Base-by-base conservation (phyloP, 2,329 filamentous ascomycete genomes). In the Ascomycota sp. region DNA sequence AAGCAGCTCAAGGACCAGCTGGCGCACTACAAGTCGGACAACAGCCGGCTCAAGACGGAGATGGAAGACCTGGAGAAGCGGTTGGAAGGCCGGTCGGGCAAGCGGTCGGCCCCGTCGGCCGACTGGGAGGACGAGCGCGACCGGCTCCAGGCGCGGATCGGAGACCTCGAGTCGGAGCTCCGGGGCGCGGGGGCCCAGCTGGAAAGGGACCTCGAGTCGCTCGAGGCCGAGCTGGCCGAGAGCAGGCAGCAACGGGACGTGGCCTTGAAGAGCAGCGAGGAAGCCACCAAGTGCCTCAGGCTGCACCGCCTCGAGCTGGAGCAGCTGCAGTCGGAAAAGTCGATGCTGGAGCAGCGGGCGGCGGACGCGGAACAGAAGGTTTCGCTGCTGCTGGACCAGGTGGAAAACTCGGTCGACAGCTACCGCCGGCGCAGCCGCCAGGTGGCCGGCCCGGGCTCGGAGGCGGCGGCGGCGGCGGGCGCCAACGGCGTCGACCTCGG, bases 1-100 rank as follows among this genome's bases (percentile, higher is more conserved):
- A 85, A 89, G 53, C 86, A 91, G 52, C 86, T 98, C 65, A 95
- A 95, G 59, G 83, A 94, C 44, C 89, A 98, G 55, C 63, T 98
- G n/a, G 65, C 77, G 32, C 80, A 83, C 33, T 89, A 91, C 56
- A 95, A 95, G 63, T 57, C 71, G 9, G 78, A 89, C 36, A 94
- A 94, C 44, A 59, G 64, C 12, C 77, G 78, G 35, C 61, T 98
- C 25, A 85, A 89, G 51, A 67, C 72, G 28, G 82, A 94, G 44
- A 59, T 94, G n/a, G 66, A 76, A 23, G 63, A 68, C 31, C 60
- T 73, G 31, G 74, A 69, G 49, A 70, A 65, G 40, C 64, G 52
- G 40, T 43, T 55, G 23, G 50, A 59, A 29, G 38, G 49, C 39
- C 26, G 45, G 40, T 38, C 48, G 39, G 27, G 45, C 41, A 32